Evolutionary conservation across 148 eudicot genomes (phyloP).

Genomic region (Vaccinium macrocarpon): DNA sequence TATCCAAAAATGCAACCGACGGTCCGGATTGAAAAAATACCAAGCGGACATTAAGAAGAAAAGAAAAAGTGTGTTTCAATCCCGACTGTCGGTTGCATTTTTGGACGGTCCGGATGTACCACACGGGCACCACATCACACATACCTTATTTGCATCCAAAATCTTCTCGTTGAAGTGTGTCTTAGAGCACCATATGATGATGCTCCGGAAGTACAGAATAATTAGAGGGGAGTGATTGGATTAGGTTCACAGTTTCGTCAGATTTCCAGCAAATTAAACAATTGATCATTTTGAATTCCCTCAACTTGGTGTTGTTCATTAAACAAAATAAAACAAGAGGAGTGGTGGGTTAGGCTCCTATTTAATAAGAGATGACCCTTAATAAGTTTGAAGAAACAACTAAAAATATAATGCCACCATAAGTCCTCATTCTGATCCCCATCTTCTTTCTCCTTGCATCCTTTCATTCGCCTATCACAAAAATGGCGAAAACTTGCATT

Average conservation of each 20-base stretch:
- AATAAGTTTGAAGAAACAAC: neutral
- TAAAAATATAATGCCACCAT: neutral
- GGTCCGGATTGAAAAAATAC: too few species aligned
- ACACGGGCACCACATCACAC: too few species aligned
- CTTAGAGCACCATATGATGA: too few species aligned
- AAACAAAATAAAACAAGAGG: neutral
- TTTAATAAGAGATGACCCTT: slow-evolving; percentile 11
- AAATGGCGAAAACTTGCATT: slow-evolving; percentile 28
- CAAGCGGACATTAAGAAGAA: too few species aligned
- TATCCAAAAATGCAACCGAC: too few species aligned
- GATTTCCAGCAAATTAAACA: neutral
- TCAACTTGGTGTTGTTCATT: slow-evolving; percentile 42
- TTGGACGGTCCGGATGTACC: too few species aligned
- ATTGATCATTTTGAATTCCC: slow-evolving; percentile 22
- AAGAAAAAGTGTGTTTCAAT: too few species aligned
- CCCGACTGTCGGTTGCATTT: too few species aligned
- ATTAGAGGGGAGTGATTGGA: neutral
- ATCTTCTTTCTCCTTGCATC: slow-evolving; percentile 5
- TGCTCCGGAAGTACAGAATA: too few species aligned
- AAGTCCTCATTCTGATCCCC: neutral
- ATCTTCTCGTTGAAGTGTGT: too few species aligned
- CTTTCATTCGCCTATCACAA: slow-evolving; percentile 1
- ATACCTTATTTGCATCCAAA: too few species aligned
- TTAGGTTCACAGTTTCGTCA: neutral
- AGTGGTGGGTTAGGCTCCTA: neutral